Conservation (phyloP, 2,329 filamentous ascomycete genomes). For the Colletotrichum sp. region DNA sequence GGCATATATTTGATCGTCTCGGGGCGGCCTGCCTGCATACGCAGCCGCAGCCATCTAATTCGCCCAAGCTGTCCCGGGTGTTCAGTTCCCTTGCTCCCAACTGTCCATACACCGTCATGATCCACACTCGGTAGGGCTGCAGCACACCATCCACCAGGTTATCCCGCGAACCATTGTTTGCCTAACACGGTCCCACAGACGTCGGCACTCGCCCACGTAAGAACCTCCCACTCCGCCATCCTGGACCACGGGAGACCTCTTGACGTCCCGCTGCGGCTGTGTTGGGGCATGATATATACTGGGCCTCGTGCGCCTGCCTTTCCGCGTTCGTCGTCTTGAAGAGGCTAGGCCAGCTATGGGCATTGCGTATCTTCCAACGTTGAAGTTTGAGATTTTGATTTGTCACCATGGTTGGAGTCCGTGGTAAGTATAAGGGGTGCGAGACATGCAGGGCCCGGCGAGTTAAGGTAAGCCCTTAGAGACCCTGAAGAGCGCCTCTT, state of each 20-base stretch:
- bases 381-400: neutral
- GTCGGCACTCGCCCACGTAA: constrained; percentile 11
- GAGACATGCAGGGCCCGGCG: constrained; percentile 64
- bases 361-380: neutral
- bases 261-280: neutral
- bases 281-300: constrained; percentile 7
- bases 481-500: neutral
- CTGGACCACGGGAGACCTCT: neutral
- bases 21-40: constrained; percentile 16
- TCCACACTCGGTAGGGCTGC: constrained; percentile 18
- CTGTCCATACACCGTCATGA: neutral
- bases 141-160: constrained; percentile 14
- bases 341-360: neutral
- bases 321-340: neutral
- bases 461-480: constrained; percentile 55
- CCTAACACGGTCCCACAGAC: neutral
- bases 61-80: neutral
- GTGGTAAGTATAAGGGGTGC: constrained; percentile 69
- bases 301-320: neutral
- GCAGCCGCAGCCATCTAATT: constrained; percentile 13
- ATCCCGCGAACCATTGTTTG: constrained; percentile 7
- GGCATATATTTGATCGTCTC: constrained; percentile 14
- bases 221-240: neutral
- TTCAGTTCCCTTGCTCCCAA: neutral
- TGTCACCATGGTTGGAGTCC: constrained; percentile 62